Base-by-base conservation (phyloP, 768 basidiomycete genomes). In the Pholiota molesta region DNA sequence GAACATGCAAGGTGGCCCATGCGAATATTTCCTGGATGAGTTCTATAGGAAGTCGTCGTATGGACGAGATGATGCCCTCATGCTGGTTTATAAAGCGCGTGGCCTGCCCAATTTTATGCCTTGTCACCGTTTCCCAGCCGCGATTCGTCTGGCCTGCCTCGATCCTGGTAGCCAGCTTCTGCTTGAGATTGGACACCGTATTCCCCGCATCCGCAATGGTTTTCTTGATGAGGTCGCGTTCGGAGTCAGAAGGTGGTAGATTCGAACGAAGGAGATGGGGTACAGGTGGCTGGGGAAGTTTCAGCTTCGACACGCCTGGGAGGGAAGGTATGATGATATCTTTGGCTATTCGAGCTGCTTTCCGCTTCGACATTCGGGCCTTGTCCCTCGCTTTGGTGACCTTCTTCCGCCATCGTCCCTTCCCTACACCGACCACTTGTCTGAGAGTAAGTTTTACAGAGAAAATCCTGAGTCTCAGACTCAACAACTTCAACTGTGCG, bases 1-100 rank as follows among this genome's bases (percentile, higher is more conserved):
- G 39, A 47, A 55, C 35, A 42, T 52, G 49, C 39, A 54, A 55
- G 55, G 52, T 60, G 58, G 47, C 28, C 56, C 59, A 60, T 14
- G 61, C 35, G 53, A 74, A 71, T 39, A 74, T 70, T 31, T 69
- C 67, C 51, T 66, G 64, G 1, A 68, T 47, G 19, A 73, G 55
- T 60, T 74, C 72, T 1, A 62, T 49, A 10, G 73, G 72, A 19
- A 74, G 37, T 11, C 63, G 62, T 13, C 72, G 68, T 13, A 71
- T 55, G 52, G 68, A 61, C 4, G 71, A 70, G 42, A 71, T 28
- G 14, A 71, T 57, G 11, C 35, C 57, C 21, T 64, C 60, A 39
- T 72, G 71, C 26, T 66, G 63, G 29, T 61, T 54, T 37, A 68
- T 57, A 45, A 72, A 73, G 8, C 61, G 42, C 2, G 52, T 61